Conservation (phyloP, 2,329 filamentous ascomycete species). For the Verticillium albo-atrum region DNA sequence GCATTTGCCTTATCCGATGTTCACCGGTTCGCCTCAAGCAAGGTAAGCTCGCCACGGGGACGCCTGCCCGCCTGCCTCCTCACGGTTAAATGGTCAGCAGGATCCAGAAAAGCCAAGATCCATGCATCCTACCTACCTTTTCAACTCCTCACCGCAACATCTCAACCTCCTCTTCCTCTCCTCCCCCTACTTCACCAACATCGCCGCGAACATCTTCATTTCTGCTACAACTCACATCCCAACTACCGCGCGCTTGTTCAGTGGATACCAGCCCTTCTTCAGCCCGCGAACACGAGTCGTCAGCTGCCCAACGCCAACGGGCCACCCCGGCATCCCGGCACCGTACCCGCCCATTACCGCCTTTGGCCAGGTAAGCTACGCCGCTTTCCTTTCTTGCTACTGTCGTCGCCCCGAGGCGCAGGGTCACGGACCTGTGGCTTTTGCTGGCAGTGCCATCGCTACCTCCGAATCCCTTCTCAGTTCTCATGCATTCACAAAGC, state of each 20-base stretch:
- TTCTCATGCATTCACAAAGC: neutral
- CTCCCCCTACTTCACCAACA: neutral
- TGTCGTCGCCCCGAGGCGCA: neutral
- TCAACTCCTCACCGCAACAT: neutral
- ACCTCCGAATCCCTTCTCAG: neutral
- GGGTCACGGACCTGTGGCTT: neutral
- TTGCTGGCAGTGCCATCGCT: neutral
- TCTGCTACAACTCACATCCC: neutral
- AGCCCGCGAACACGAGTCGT: neutral
- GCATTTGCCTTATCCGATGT: neutral
- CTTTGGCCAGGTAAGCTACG: constrained; percentile 1
- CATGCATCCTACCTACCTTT: neutral
- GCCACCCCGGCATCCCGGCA: neutral
- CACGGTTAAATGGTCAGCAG: neutral
- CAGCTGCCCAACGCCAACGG: neutral
- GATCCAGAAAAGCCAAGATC: neutral
- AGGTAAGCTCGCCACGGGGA: no score
- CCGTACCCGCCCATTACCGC: neutral
- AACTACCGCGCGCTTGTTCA: constrained; percentile 12
- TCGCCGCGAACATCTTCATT: neutral
- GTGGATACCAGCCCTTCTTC: constrained; percentile 1
- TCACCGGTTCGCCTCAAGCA: neutral
- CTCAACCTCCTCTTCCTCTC: neutral
- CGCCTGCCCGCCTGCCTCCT: neutral
- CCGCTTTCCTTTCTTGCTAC: neutral